Evolutionary conservation across 108 stramenopile genomes (phyloP).

Genomic region (Aureococcus anophagefferens): DNA sequence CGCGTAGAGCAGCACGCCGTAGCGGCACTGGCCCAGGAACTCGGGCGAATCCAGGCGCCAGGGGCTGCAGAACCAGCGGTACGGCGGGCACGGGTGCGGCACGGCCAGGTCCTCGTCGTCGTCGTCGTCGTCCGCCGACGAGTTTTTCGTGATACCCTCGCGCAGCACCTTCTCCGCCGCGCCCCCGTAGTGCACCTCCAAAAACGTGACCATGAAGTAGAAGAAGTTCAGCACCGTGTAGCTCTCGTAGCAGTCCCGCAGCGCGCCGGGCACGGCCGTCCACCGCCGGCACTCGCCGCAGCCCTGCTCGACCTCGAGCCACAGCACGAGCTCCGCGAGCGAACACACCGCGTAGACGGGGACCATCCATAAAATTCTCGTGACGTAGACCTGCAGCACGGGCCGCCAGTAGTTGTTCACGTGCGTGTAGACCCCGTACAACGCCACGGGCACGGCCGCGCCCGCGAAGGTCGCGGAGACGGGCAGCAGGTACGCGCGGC

Average conservation of each 20-base stretch:
- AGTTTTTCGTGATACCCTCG: too few species aligned
- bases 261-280: background rate
- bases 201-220: slow-evolving; percentile 4
- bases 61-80: background rate
- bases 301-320: background rate
- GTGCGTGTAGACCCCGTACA: slow-evolving; percentile 71
- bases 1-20: slow-evolving; percentile 7
- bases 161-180: background rate
- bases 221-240: slow-evolving; percentile 11
- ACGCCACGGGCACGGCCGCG: slow-evolving; percentile 54
- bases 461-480: background rate
- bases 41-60: background rate
- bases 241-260: slow-evolving; percentile 5
- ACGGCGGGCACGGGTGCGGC: background rate
- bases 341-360: background rate
- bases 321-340: background rate
- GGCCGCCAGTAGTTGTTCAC: slow-evolving; percentile 81
- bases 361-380: slow-evolving; percentile 82
- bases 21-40: slow-evolving; percentile 4
- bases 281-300: background rate
- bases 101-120: background rate
- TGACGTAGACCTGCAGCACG: slow-evolving; percentile 67
- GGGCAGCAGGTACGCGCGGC: background rate
- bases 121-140: background rate
- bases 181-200: background rate